Base-by-base conservation (phyloP, 805 yeast species). In the Saturnispora hagleri region DNA sequence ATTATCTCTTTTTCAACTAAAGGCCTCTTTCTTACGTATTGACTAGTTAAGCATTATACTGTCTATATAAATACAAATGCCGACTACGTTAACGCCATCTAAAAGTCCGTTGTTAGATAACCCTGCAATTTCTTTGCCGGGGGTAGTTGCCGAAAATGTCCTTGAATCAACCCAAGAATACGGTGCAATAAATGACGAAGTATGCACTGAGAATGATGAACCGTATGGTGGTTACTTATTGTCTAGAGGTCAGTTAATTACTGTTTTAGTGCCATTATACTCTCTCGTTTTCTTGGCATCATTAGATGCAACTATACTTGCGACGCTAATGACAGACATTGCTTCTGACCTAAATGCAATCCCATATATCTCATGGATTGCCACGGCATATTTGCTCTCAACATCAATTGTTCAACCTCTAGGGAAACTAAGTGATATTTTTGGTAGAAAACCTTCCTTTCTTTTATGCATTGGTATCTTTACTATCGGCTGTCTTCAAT, bases 381-480 rank as follows among this genome's bases (percentile, higher is more conserved):
- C 87, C 2, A 81, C 88, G 0, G 76, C 87, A 0, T 84, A 84
- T 58, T 66, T 84, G 43, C 67, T 84, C 43, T 78, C 89, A 1
- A 77, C 83, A 43, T 80, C 89, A 0, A 84, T 87, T 2, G 81
- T 82, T 61, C 90, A 84, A 64, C 90, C 90, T 2, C 65, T 84
- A 22, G 90, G 90, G 8, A 83, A 82, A 58, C 60, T 84, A 7
- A 79, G 86, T 15, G 90, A 84, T 59, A 82, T 84, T 27, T 83
- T 83, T 61, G 89, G 91, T 2, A 69, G 90, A 55, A 80, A 78
- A 57, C 65, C 74, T 3, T 70, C 72, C 54, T 67, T 79, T 43
- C 57, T 82, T 8, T 62, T 77, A 15, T 82, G 86, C 59, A 74
- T 79, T 49, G 56, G 68, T 1, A 66, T 76, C n/a, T 84, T 84